Base-by-base conservation (phyloP, 352 stramenopile genomes). In the Phytophthora podocarpi region DNA sequence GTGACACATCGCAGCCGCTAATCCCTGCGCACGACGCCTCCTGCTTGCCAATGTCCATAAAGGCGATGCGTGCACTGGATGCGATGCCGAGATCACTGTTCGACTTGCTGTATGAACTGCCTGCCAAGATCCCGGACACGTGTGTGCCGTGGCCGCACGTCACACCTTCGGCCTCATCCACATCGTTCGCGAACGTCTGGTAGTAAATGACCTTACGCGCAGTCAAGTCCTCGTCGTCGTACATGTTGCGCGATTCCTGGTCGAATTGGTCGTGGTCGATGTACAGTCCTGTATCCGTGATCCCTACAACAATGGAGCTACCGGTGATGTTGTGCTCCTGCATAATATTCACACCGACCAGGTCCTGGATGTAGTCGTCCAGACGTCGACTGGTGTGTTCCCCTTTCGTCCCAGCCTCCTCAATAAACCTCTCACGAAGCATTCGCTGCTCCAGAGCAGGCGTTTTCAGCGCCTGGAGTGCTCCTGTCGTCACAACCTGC, bases 31-130 rank as follows among this genome's bases (percentile, higher is more conserved):
- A 92, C 0, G 55, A 39, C 0, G 56, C 49, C 0, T 68, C 50
- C 47, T 89, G 80, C 34, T 88, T 82, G 5, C 81, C 85, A 51
- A 97, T 91, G 54, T 97, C 90, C 76, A 97, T 94, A 46, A 97
- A 95, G 2, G 89, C 87, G 45, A 96, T 85, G 24, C 87, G 85
- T 0, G 90, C 84, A 26, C 76, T 86, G 9, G 82, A 87, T 8
- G 89, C 90, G 35, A 91, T 92, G 20, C 89, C 89, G 8, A 90
- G 48, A 41, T 90, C 70, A 13, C 43, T 56, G 24, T 73, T 56
- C 24, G 60, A 55, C 15, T 56, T 36, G 20, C 65, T 82, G 32
- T 72, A 73, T 10, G 80, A 87, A 36, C 72, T 90, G 8, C 90
- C 90, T 0, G 79, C 84, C 2, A 93, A 55, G 18, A 95, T 89